phyloP scores from a whole-genome alignment of 805 yeast species.

The Hanseniaspora guilliermondii region DNA sequence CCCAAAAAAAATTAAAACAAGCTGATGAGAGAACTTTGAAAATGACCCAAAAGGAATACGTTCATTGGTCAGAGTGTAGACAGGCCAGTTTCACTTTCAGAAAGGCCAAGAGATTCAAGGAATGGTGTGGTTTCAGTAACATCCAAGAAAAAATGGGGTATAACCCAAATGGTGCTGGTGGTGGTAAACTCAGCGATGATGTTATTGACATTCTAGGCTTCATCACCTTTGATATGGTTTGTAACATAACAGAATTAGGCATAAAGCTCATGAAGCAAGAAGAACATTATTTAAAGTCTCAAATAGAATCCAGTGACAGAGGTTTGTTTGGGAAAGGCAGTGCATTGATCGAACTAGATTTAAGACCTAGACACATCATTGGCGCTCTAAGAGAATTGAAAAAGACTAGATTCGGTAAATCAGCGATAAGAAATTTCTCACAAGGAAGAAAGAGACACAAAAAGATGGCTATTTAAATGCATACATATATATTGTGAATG shows the following conservation, averaged over 20 bases:
- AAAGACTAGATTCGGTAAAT: slow-evolving; percentile 40
- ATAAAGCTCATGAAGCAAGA: slow-evolving; percentile 63
- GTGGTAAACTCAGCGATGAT: slow-evolving; percentile 82
- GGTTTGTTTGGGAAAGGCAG: slow-evolving; percentile 9
- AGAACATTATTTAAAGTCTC: slow-evolving; percentile 33
- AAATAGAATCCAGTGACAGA: slow-evolving; percentile 10
- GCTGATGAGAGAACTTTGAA: slow-evolving; percentile 88
- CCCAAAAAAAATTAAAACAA: slow-evolving; percentile 73
- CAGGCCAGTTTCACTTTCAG: slow-evolving; percentile 94
- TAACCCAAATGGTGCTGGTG: slow-evolving; percentile 12
- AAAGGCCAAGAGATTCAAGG: slow-evolving; percentile 85
- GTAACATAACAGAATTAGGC: slow-evolving; percentile 86
- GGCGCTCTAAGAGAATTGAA: slow-evolving; percentile 85
- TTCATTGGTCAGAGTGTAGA: slow-evolving; percentile 97
- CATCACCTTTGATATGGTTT: slow-evolving; percentile 90
- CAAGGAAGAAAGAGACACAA: slow-evolving; percentile 33
- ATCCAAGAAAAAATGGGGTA: slow-evolving; percentile 44
- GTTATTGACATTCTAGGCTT: slow-evolving; percentile 92
- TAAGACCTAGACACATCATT: slow-evolving; percentile 65
- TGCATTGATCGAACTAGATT: slow-evolving; percentile 5
- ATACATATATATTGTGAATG: background rate
- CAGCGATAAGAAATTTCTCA: slow-evolving; percentile 55
- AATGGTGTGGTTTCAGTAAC: slow-evolving; percentile 84
- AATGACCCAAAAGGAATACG: slow-evolving; percentile 96
- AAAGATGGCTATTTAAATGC: slow-evolving; percentile 26